These are phyloP conservation scores for Annulohypoxylon nitens DNA, from an alignment of 495 filamentous ascomycete species.

Conservation along the genomic window DNA sequence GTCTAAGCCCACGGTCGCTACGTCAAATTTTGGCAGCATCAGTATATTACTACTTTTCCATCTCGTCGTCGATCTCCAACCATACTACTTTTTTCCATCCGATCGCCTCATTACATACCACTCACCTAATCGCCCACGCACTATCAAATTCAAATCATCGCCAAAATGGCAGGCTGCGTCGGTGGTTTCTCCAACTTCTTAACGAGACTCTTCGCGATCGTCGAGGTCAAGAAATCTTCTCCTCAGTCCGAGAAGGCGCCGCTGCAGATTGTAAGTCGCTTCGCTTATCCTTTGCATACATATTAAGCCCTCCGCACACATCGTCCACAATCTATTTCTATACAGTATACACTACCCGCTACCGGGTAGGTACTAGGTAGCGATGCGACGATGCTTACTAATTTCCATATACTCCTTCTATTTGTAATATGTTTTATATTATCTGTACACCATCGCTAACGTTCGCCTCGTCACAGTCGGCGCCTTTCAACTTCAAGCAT, in stretches of 20 bases:
- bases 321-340: conserved; percentile 14
- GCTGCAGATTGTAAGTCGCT: conserved; percentile 48
- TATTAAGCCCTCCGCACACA: neutral
- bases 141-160: neutral
- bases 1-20: neutral
- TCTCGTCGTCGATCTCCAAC: neutral
- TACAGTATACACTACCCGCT: neutral
- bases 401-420: neutral
- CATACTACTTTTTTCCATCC: neutral
- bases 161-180: conserved; percentile 41
- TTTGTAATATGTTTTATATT: neutral
- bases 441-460: conserved; percentile 39
- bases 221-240: conserved; percentile 40
- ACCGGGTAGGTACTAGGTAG: neutral
- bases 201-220: conserved; percentile 39
- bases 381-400: neutral
- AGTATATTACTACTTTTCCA: neutral
- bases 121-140: neutral
- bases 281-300: neutral
- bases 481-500: conserved; percentile 62
- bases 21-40: neutral
- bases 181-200: conserved; percentile 37
- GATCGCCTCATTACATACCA: neutral
- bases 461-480: conserved; percentile 52
- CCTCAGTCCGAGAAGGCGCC: conserved; percentile 39